Evolutionary conservation across 2,329 filamentous ascomycete species (phyloP).

Genomic region (Clonostachys rhizophaga): DNA sequence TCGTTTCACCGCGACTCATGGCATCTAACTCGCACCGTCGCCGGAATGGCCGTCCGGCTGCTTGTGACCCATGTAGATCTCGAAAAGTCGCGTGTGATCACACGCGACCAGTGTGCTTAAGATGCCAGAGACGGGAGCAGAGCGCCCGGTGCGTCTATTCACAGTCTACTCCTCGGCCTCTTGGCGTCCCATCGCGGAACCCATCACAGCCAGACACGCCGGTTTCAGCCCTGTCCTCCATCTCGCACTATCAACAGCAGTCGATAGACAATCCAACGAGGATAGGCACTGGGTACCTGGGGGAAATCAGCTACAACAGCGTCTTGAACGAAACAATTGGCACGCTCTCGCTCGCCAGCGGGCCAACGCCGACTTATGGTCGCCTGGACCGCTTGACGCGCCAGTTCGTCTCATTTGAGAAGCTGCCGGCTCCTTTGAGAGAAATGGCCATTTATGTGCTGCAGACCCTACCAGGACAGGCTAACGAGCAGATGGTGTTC

Average conservation of each 20-base stretch:
- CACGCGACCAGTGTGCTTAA: conserved; percentile 24
- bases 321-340: conserved; percentile 35
- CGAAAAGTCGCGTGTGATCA: conserved; percentile 35
- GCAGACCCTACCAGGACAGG: conserved; percentile 21
- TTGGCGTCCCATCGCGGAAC: neutral
- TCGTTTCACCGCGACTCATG: too few relatives aligned
- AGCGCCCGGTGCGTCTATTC: conserved; percentile 23
- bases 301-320: conserved; percentile 35
- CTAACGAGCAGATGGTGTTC: conserved; percentile 12
- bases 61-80: conserved; percentile 24
- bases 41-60: conserved; percentile 11
- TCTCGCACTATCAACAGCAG: neutral
- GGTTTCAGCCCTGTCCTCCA: conserved; percentile 6
- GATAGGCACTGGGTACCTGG: conserved; percentile 29
- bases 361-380: neutral
- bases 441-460: conserved; percentile 31
- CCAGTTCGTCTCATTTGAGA: conserved; percentile 6
- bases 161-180: neutral
- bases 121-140: conserved; percentile 26
- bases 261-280: too few relatives aligned
- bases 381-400: neutral
- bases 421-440: conserved; percentile 17
- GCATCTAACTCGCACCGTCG: conserved; percentile 8
- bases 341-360: conserved; percentile 25
- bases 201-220: neutral